phyloP scores from a whole-genome alignment of 2,329 filamentous ascomycete genomes.

The Hymenotorrendiella dingleyae region DNA sequence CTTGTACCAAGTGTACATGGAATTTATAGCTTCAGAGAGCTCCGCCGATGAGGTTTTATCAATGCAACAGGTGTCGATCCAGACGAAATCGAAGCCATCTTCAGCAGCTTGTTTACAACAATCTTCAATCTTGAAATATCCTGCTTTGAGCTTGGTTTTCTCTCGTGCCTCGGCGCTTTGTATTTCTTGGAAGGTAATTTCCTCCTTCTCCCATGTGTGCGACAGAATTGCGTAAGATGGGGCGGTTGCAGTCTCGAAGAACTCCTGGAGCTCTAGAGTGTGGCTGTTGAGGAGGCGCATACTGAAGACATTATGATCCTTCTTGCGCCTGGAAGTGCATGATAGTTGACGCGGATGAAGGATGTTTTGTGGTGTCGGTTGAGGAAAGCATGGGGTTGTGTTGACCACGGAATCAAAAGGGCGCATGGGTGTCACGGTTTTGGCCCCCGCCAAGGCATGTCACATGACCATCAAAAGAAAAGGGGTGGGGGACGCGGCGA shows the following conservation, averaged over 20 bases:
- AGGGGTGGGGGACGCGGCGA: too few relatives aligned
- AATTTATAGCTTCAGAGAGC: slow-evolving; percentile 18
- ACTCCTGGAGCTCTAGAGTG: slow-evolving; percentile 10
- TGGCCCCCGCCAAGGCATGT: too few relatives aligned
- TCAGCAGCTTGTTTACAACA: slow-evolving; percentile 9
- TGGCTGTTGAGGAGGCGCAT: slow-evolving; percentile 10
- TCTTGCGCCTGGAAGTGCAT: too few relatives aligned
- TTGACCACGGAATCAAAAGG: too few relatives aligned
- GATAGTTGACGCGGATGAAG: too few relatives aligned
- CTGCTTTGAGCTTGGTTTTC: not conserved
- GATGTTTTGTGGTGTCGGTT: too few relatives aligned
- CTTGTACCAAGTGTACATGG: slow-evolving; percentile 16
- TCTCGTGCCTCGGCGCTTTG: not conserved
- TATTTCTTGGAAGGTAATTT: slow-evolving; percentile 35
- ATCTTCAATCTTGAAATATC: slow-evolving; percentile 7
- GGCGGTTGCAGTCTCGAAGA: slow-evolving; percentile 20
- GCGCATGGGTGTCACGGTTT: too few relatives aligned
- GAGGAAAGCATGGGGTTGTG: too few relatives aligned
- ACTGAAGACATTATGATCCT: too few relatives aligned
- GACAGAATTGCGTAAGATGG: slow-evolving; percentile 17
- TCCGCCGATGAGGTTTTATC: slow-evolving; percentile 17
- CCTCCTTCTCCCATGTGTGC: slow-evolving; percentile 22
- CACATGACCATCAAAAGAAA: too few relatives aligned
- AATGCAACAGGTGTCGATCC: slow-evolving; percentile 19
- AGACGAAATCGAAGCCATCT: slow-evolving; percentile 12